A percentile compares a stretch with the other conserved stretches of the same genome.
Evolutionary conservation across 2,329 filamentous ascomycete genomes (phyloP).

Genomic region (Epichloe bromicola): DNA sequence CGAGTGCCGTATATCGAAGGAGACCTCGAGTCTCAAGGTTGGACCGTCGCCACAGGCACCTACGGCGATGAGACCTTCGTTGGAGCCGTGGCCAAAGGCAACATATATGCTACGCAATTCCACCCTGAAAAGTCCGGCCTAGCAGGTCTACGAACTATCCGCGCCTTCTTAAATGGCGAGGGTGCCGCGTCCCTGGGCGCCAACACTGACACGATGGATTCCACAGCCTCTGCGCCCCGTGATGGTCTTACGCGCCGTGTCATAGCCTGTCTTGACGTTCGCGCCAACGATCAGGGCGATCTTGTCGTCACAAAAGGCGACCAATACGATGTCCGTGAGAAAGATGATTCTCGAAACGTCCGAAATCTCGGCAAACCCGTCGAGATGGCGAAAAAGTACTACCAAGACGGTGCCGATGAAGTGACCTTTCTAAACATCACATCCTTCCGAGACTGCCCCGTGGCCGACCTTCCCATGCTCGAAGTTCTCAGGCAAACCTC

Average conservation of each 20-base stretch:
- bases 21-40: constrained; percentile 67
- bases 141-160: constrained; percentile 71
- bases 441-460: constrained; percentile 86
- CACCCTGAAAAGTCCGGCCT: constrained; percentile 95
- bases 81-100: constrained; percentile 74
- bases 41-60: constrained; percentile 79
- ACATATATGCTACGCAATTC: constrained; percentile 87
- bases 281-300: constrained; percentile 86
- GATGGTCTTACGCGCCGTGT: constrained; percentile 82
- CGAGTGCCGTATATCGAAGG: constrained; percentile 64
- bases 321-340: constrained; percentile 96
- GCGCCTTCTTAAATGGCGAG: constrained; percentile 71
- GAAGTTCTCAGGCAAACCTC: constrained; percentile 80
- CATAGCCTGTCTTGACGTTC: constrained; percentile 92
- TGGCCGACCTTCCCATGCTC: constrained; percentile 90
- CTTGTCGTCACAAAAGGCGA: constrained; percentile 97
- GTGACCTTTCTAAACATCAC: constrained; percentile 98
- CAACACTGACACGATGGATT: constrained; percentile 3
- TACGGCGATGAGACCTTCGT: constrained; percentile 88
- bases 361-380: constrained; percentile 95
- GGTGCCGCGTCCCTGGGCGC: constrained; percentile 37
- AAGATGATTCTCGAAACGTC: constrained; percentile 51
- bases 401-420: constrained; percentile 92
- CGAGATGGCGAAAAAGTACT: constrained; percentile 86
- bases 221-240: constrained; percentile 12